Base-by-base conservation (phyloP, 2,329 filamentous ascomycete genomes). In the Didymella lethalis region DNA sequence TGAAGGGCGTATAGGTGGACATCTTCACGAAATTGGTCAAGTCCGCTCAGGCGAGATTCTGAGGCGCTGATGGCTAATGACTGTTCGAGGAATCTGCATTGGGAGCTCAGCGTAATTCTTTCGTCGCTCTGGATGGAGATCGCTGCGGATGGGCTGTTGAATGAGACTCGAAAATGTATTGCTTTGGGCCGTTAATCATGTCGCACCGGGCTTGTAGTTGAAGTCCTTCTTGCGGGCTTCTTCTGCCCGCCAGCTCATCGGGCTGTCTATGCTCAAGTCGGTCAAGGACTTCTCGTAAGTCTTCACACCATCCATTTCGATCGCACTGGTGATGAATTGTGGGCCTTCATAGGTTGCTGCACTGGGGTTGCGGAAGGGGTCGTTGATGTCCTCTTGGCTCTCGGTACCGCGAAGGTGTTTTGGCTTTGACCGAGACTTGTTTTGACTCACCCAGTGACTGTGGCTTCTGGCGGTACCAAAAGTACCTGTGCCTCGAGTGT, bases 321-420 rank as follows among this genome's bases (percentile, higher is more conserved):
- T 71, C 25, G 68, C 68, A 51, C 64, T 70, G 31, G 67, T 70
- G 25, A 71, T 67, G 26, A 71, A 71, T 2, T 63, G 61, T 1
- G 66, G 65, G 2, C 62, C 63, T 23, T 58, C 25, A 5, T 56
- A 60, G 41, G 41, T 28, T 44, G 41, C 16, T 29, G 63, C 61
- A 18, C 51, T 61, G 44, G 63, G 58, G 36, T 62, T 66, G 2
- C 64, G 61, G 25, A 65, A 51, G 1, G 63, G 62, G 12, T 63
- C 57, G 57, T 67, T 61, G 14, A 69, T 67, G 10, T 65, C 57
- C 50, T 71, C 68, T 36, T 69, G 64, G 32, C 64, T 69, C 44
- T 70, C 68, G 40, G 67, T 63, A 28, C 64, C 59, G n/a, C 54
- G 63, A 16, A 64, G 64, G 4, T 54, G 58, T 40, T 59, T 64